Evolutionary conservation across 2,329 filamentous ascomycete species (phyloP), one percentile per base, ranked within the genome.

Genomic region (Neopestalotiopsis clavispora): DNA sequence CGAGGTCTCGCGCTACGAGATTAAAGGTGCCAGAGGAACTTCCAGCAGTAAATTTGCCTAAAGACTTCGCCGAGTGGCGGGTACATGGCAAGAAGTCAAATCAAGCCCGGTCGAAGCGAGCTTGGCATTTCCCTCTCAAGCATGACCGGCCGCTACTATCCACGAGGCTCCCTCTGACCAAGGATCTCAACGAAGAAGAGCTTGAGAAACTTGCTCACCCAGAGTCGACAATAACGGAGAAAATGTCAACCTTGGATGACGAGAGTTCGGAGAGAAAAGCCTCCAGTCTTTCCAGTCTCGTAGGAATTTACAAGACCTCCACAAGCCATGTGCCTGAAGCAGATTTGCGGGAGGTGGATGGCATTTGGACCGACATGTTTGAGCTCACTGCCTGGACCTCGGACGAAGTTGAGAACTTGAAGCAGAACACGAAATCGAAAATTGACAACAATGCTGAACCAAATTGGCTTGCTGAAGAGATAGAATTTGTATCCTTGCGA

Each of bases 21-120:
- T 71, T 69, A 72, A 73, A 72, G 75, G 74, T 79, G 77, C 78
- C 79, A 42, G 78, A 81, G 32, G 80, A 82, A 59, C 72, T 89
- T 12, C 87, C 87, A n/a, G 81, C 84, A 2, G 80, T 88, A 28
- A 81, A 84, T 64, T 79, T 92, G 14, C 89, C 90, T 0, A 78
- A 83, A 68, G 86, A 83, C 78, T 92, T 92, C 70, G 78, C 89
- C 66, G 79, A 85, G 52, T 77, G 81, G 23, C 86, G 86, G 67
- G 83, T 92, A 34, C 76, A 77, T 61, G 74, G 84, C 10, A 38
- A 38, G 34, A 38, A 38, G 10, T 38, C 34, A 10, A 38, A 38
- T 38, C 34, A 38, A 38, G 34, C 34, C 2, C 10, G 34, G 4
- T 38, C 5, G 34, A 38, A 38, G 34, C 34, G 10, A 38, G 10